Conservation (phyloP, 768 basidiomycete species). For the Rhizopogon salebrosus region DNA sequence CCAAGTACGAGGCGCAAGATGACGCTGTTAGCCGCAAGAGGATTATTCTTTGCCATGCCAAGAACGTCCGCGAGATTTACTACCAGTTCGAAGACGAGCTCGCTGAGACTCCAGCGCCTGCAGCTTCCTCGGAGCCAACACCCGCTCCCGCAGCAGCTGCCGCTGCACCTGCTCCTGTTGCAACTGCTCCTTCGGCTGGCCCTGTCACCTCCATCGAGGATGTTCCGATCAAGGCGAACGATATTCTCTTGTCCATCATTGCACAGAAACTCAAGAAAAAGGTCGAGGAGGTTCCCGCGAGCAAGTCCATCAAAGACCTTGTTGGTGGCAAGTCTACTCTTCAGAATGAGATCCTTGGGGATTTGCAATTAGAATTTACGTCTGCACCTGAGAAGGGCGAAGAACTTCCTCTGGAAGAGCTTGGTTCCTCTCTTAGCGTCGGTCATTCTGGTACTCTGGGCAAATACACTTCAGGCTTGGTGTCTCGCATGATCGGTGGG, state of each 20-base stretch:
- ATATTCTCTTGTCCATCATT: conserved; percentile 82
- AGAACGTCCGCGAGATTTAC: conserved; percentile 95
- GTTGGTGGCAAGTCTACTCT: conserved; percentile 98
- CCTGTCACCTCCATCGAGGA: conserved; percentile 80
- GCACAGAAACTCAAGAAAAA: conserved; percentile 99
- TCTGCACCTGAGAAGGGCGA: conserved; percentile 98
- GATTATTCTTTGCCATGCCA: conserved; percentile 86
- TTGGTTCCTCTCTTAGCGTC: conserved; percentile 76
- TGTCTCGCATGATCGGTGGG: conserved; percentile 86
- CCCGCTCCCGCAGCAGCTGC: conserved; percentile 35
- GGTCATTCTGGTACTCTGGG: conserved; percentile 86
- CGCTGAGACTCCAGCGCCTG: conserved; percentile 34
- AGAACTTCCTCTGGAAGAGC: conserved; percentile 93
- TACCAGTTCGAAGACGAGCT: conserved; percentile 93
- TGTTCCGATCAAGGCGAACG: conserved; percentile 84
- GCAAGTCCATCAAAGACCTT: conserved; percentile 97
- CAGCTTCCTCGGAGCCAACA: conserved; percentile 26
- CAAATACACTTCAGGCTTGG: conserved; percentile 87
- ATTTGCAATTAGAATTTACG: conserved; percentile 90
- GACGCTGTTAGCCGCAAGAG: conserved; percentile 78
- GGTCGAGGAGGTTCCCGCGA: conserved; percentile 80
- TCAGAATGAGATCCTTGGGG: conserved; percentile 97
- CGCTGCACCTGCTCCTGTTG: conserved; percentile 36
- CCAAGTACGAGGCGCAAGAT: conserved; percentile 89
- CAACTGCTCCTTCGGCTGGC: conserved; percentile 46